Percentiles rank a stretch among this genome's conserved stretches.
These are phyloP conservation scores for Apiospora aurea DNA, from an alignment of 2,329 filamentous ascomycete genomes.

Conservation along the genomic window DNA sequence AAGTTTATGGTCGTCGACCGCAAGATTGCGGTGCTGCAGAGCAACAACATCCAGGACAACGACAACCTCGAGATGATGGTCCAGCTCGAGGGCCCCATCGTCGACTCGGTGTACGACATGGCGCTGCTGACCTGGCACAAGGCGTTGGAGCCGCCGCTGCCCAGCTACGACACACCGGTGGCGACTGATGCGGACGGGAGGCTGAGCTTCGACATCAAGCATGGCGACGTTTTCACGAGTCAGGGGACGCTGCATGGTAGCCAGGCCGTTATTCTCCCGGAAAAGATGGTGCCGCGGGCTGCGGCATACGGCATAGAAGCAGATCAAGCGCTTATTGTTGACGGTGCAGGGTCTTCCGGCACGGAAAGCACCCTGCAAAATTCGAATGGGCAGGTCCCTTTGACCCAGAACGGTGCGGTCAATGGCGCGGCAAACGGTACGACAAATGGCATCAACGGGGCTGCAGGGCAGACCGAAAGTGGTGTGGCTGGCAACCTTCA, in stretches of 20 bases:
- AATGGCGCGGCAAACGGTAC: not conserved
- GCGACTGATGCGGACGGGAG: slow-evolving; percentile 34
- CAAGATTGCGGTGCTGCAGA: slow-evolving; percentile 73
- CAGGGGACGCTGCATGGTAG: slow-evolving; percentile 42
- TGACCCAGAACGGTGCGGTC: not conserved
- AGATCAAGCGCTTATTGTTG: not conserved
- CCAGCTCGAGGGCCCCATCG: slow-evolving; percentile 77
- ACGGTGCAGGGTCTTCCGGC: not conserved
- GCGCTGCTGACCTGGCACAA: slow-evolving; percentile 77
- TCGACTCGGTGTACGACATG: slow-evolving; percentile 78
- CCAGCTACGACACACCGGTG: slow-evolving; percentile 60
- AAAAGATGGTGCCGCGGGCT: slow-evolving; percentile 32
- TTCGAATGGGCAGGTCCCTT: not conserved
- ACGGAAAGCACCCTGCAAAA: slow-evolving; percentile 24
- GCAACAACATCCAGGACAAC: slow-evolving; percentile 82
- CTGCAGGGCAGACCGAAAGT: not conserved
- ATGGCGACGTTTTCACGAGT: slow-evolving; percentile 38
- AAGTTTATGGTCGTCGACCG: slow-evolving; percentile 83
- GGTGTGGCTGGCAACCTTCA: not conserved
- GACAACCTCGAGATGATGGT: slow-evolving; percentile 84
- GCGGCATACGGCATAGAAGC: slow-evolving; percentile 27
- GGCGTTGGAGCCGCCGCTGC: slow-evolving; percentile 64
- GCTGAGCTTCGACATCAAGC: slow-evolving; percentile 37
- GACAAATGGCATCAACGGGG: not conserved
- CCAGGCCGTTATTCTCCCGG: slow-evolving; percentile 38